Base-by-base conservation (phyloP, 148 eudicot species). In the Arctostaphylos glauca region DNA sequence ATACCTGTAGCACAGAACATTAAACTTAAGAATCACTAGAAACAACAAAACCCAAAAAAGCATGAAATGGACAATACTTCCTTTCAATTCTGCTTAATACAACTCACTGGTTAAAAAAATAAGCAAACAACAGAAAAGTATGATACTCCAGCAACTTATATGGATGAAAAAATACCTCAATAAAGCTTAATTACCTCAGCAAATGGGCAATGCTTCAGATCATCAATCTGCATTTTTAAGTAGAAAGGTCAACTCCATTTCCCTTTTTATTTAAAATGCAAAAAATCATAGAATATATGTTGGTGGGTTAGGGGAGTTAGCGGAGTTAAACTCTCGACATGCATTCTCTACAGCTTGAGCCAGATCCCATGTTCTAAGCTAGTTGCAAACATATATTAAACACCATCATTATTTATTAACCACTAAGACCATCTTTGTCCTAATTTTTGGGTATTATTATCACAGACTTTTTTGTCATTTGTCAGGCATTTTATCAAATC, bases 161-260 rank as follows among this genome's bases (percentile, higher is more conserved):
- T 59, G 56, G 52, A 53, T 3, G 59, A 31, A 3, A 13, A 0
- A 74, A 19, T 41, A 38, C 23, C 41, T 16, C 2, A 66, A 56
- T 3, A 80, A 58, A 14, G 76, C 12, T 60, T 25, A 66, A 83
- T 84, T 89, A 94, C 98, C 97, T 95, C 98, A 38, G 95, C 92
- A 88, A 87, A 92, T 74, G 98, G 92, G 84, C 92, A 91, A 56
- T 87, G 92, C 90, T 91, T 92, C 60, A 96, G 92, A 64, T 96
- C 98, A 86, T 92, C 94, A 87, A 92, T 91, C 98, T 94, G 95
- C 89, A 89, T 71, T 56, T 48, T 18, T 72, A 25, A 84, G 49
- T 14, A 25, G 54, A 64, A 82, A 58, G 48, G 60, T 46, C 21
- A 52, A 62, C 76, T 76, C 41, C 48, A n/a, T 31, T 31, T 31